These are phyloP conservation scores for Rutstroemia sp. DNA, from an alignment of 2,329 filamentous ascomycete genomes.

Conservation along the genomic window DNA sequence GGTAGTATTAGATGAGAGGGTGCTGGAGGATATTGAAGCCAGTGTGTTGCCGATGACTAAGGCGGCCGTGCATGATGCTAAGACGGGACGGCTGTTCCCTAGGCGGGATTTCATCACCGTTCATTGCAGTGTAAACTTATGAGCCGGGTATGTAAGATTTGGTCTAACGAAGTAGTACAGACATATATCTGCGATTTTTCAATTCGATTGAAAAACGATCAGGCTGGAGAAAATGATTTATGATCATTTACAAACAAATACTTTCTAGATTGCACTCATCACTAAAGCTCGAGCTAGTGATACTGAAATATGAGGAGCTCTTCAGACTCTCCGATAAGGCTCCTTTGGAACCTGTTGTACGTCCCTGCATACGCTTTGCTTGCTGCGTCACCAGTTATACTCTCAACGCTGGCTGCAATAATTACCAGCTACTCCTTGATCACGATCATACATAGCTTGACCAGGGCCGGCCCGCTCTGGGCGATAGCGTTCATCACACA, in stretches of 20 bases:
- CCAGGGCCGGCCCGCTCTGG: neutral
- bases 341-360: too few species aligned
- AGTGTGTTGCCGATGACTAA: neutral
- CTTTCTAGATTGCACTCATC: too few species aligned
- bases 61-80: neutral
- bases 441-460: neutral
- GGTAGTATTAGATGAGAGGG: neutral
- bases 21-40: neutral
- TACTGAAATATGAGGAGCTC: too few species aligned
- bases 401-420: neutral
- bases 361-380: too few species aligned
- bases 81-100: neutral
- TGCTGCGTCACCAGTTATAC: neutral
- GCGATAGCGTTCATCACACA: neutral
- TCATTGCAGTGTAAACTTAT: neutral
- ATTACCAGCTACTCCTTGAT: neutral
- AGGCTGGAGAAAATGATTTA: too few species aligned
- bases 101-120: neutral
- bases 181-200: too few species aligned
- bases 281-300: too few species aligned
- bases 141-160: neutral
- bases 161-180: too few species aligned
- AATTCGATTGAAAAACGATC: too few species aligned
- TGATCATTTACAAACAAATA: too few species aligned
- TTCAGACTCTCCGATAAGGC: too few species aligned